phyloP scores from a whole-genome alignment of 2,329 filamentous ascomycete species.

The Basipetospora sp. region DNA sequence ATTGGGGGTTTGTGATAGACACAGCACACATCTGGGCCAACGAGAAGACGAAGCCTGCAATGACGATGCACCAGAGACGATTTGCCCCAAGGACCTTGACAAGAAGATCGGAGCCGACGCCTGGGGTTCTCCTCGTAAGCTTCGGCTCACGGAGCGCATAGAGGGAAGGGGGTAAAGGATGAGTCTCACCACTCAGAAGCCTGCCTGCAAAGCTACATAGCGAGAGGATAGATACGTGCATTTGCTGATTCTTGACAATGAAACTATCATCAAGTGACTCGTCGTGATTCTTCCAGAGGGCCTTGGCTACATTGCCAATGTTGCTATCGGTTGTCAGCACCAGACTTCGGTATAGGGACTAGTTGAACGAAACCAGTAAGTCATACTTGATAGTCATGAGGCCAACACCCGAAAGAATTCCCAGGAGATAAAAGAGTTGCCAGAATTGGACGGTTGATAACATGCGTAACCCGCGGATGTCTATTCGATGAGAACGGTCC shows the following conservation, averaged over 20 bases:
- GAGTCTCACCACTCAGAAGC: conserved; percentile 51
- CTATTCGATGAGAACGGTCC: conserved; percentile 65
- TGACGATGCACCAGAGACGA: conserved; percentile 79
- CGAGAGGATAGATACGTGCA: conserved; percentile 91
- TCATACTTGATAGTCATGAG: conserved; percentile 98
- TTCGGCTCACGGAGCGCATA: too few species aligned
- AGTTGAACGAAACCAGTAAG: too few species aligned
- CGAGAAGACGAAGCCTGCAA: conserved; percentile 64
- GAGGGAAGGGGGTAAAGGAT: neutral
- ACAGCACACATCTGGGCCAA: conserved; percentile 65
- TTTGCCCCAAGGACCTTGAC: conserved; percentile 68
- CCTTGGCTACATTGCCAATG: conserved; percentile 78
- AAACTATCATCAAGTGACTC: conserved; percentile 55
- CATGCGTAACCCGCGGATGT: conserved; percentile 74
- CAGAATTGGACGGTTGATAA: conserved; percentile 67
- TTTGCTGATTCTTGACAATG: conserved; percentile 66
- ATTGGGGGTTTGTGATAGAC: conserved; percentile 59
- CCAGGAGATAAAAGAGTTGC: conserved; percentile 79
- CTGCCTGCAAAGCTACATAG: conserved; percentile 74
- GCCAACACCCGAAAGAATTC: conserved; percentile 79
- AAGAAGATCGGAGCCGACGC: conserved; percentile 80
- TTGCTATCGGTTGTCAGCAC: conserved; percentile 43
- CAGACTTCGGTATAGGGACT: neutral
- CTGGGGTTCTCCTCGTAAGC: conserved; percentile 24
- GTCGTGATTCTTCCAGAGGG: conserved; percentile 79